These are phyloP conservation scores for Talaromyces pinophilus DNA, from an alignment of 2,329 filamentous ascomycete genomes.

Conservation along the genomic window DNA sequence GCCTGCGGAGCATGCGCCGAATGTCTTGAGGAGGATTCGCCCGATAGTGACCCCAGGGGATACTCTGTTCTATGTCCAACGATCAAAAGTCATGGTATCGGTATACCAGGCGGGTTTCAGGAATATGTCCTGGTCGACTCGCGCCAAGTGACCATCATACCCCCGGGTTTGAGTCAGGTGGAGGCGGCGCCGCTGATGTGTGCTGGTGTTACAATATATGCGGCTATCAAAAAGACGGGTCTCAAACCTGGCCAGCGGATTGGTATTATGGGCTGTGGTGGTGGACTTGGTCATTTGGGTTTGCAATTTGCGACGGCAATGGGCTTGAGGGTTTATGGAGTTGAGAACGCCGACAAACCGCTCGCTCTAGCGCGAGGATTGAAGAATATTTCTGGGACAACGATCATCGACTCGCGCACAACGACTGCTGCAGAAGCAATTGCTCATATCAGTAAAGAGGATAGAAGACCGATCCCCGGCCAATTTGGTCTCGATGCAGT, in stretches of 20 bases:
- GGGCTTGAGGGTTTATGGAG: constrained; percentile 55
- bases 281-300: constrained; percentile 69
- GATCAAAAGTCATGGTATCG: constrained; percentile 21
- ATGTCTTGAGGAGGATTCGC: constrained; percentile 24
- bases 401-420: constrained; percentile 44
- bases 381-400: constrained; percentile 32
- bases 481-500: constrained; percentile 52
- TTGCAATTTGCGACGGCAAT: constrained; percentile 69
- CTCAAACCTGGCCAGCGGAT: constrained; percentile 69
- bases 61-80: constrained; percentile 25
- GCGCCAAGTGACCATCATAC: constrained; percentile 30
- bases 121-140: constrained; percentile 31
- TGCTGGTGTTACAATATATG: constrained; percentile 46
- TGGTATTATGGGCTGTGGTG: constrained; percentile 65
- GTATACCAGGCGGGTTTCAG: constrained; percentile 27
- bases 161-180: constrained; percentile 32
- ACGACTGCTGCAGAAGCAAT: constrained; percentile 35
- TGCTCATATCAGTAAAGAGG: constrained; percentile 27
- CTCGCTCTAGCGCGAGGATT: constrained; percentile 36
- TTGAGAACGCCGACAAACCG: constrained; percentile 33
- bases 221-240: constrained; percentile 57
- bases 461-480: constrained; percentile 21
- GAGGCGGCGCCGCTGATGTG: constrained; percentile 42
- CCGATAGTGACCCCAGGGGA: constrained; percentile 21
- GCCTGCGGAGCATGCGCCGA: constrained; percentile 26